Evolutionary conservation across 805 yeast species (phyloP).

Genomic region (Komagataella pseudopastoris): DNA sequence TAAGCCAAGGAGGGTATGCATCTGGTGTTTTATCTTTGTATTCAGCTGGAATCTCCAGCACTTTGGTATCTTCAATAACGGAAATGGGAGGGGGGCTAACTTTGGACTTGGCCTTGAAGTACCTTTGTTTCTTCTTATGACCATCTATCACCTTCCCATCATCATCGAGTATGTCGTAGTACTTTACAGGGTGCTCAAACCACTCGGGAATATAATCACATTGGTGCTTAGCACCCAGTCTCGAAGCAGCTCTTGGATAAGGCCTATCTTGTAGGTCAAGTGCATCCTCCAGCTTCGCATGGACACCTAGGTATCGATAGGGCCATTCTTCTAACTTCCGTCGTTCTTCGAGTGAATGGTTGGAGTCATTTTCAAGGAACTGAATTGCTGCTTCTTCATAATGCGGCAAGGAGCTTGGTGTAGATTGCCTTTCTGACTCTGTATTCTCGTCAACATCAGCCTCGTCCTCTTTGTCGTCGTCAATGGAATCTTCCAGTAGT

Average conservation of each 20-base stretch:
- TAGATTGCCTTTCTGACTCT: conserved; percentile 1
- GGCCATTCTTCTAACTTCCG: conserved; percentile 66
- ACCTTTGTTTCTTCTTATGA: conserved; percentile 13
- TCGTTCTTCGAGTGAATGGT: conserved; percentile 27
- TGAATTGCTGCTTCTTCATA: conserved; percentile 45
- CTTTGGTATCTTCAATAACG: conserved; percentile 9
- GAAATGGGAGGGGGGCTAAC: background rate
- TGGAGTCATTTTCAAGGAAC: conserved; percentile 33
- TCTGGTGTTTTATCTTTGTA: conserved; percentile 23
- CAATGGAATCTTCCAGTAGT: conserved; percentile 15
- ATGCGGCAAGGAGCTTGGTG: conserved; percentile 21
- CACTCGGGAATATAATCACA: conserved; percentile 52
- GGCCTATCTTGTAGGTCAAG: conserved; percentile 67
- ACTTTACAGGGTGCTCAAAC: conserved; percentile 51
- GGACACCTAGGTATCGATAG: conserved; percentile 66
- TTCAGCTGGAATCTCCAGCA: conserved; percentile 28
- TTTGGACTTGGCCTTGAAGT: conserved; percentile 9
- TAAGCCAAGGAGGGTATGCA: conserved; percentile 63
- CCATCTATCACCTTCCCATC: conserved; percentile 2
- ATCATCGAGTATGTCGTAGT: conserved; percentile 31
- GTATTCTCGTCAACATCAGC: conserved; percentile 4
- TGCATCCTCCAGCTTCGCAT: conserved; percentile 63
- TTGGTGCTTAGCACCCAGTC: conserved; percentile 66
- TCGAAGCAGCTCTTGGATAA: conserved; percentile 67
- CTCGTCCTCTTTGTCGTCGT: conserved; percentile 14